Evolutionary conservation across 352 stramenopile genomes (phyloP).

Genomic region (Phytopythium helicoides): DNA sequence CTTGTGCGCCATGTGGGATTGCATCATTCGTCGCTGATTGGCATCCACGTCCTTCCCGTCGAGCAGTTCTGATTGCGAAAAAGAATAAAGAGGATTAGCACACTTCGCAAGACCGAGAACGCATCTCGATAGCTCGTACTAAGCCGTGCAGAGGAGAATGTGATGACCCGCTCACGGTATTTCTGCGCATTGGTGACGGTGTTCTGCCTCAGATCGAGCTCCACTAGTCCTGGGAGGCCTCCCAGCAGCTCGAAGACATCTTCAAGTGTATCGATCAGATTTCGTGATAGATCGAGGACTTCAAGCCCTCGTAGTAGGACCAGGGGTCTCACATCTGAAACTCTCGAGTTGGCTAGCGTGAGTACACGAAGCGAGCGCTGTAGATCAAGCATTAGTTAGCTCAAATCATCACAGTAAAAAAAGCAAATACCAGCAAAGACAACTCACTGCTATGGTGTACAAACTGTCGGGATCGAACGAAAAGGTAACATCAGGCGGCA

Average conservation of each 20-base stretch:
- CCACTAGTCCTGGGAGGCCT: constrained; percentile 35
- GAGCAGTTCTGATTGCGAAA: constrained; percentile 35
- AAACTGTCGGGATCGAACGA: constrained; percentile 49
- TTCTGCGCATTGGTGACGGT: constrained; percentile 45
- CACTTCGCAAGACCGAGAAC: not conserved
- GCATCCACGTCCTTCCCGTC: constrained; percentile 74
- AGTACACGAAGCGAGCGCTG: constrained; percentile 57
- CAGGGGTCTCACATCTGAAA: constrained; percentile 28
- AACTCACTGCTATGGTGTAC: constrained; percentile 32
- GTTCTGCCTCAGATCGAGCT: constrained; percentile 65
- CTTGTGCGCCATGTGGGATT: constrained; percentile 75
- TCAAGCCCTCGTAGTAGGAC: constrained; percentile 39
- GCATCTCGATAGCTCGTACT: constrained; percentile 21
- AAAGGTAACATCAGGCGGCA: constrained; percentile 27
- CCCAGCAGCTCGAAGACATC: constrained; percentile 63
- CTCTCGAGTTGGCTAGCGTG: constrained; percentile 57
- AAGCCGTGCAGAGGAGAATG: constrained; percentile 59
- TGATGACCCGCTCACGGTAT: constrained; percentile 74
- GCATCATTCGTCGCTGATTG: constrained; percentile 78
- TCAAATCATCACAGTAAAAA: not conserved
- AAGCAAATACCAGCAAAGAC: not conserved
- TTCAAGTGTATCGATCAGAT: constrained; percentile 58
- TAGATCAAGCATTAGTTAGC: not conserved
- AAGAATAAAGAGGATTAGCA: not conserved
- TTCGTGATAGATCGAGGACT: constrained; percentile 63